A percentile compares a stretch with the other conserved stretches of the same genome.
Evolutionary conservation across 2,329 filamentous ascomycete genomes (phyloP).

Genomic region (Alternaria solani): DNA sequence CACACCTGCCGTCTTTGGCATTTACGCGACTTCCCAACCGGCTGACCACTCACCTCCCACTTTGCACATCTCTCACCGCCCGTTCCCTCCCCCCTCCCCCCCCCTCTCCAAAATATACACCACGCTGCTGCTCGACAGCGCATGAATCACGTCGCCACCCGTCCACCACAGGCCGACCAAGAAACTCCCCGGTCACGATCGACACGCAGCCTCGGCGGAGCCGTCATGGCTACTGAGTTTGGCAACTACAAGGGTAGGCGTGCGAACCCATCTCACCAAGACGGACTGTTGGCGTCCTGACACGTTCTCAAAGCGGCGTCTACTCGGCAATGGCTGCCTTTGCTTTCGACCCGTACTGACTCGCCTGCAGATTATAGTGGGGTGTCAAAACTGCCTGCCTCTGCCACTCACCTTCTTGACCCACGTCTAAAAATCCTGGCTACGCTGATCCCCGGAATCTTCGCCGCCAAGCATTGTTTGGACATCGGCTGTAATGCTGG

Average conservation of each 20-base stretch:
- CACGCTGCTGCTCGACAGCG: slow-evolving; percentile 16
- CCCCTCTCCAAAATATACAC: slow-evolving; percentile 16
- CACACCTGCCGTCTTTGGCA: slow-evolving; percentile 1
- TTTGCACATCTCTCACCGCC: slow-evolving; percentile 15
- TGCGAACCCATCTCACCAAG: slow-evolving; percentile 14
- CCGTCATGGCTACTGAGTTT: slow-evolving; percentile 41
- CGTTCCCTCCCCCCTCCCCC: slow-evolving; percentile 4
- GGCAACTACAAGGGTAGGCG: slow-evolving; percentile 45
- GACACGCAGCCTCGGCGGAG: slow-evolving; percentile 25
- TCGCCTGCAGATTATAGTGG: slow-evolving; percentile 48
- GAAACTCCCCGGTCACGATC: slow-evolving; percentile 32
- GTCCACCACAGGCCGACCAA: slow-evolving; percentile 14
- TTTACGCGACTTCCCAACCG: slow-evolving; percentile 7
- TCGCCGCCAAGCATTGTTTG: slow-evolving; percentile 47
- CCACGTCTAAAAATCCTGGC: slow-evolving; percentile 46
- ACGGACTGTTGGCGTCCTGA: slow-evolving; percentile 17
- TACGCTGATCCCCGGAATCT: slow-evolving; percentile 44
- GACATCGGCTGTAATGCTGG: slow-evolving; percentile 54
- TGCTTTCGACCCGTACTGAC: slow-evolving; percentile 21
- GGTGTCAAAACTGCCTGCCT: slow-evolving; percentile 44
- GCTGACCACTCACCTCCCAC: slow-evolving; percentile 1
- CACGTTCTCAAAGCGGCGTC: slow-evolving; percentile 20
- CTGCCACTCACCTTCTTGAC: slow-evolving; percentile 50
- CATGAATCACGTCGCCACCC: slow-evolving; percentile 30
- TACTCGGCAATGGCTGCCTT: slow-evolving; percentile 29